Conservation (phyloP, 257 asterid species). For the Solanum ossicruentum region DNA sequence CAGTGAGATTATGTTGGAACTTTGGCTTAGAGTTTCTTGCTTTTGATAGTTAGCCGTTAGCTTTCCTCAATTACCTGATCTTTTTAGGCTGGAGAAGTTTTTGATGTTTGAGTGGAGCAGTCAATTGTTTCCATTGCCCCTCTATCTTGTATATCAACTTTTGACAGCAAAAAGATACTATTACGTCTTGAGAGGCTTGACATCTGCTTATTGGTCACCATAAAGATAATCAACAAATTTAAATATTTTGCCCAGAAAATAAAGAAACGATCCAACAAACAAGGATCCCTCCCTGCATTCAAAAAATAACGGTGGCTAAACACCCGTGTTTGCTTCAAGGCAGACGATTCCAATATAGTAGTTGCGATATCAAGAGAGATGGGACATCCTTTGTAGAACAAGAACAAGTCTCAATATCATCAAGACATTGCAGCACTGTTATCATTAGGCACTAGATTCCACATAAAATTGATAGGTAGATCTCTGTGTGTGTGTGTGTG, state of each 20-base stretch:
- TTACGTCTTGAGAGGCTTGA: background rate
- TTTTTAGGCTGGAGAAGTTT: background rate
- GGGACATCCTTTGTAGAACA: background rate
- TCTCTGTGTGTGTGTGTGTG: background rate
- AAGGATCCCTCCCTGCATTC: conserved; percentile 18
- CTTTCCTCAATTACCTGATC: background rate
- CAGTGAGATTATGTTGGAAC: background rate
- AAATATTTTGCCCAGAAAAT: no score
- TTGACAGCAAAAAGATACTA: background rate
- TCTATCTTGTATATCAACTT: conserved; percentile 3
- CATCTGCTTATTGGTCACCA: background rate
- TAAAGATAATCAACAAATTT: background rate
- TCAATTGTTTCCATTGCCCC: background rate
- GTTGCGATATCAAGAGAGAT: background rate
- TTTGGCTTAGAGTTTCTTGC: background rate
- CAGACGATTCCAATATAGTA: background rate
- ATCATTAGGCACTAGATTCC: background rate
- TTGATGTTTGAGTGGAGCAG: background rate
- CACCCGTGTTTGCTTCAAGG: conserved; percentile 27
- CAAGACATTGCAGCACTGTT: background rate
- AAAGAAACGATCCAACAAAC: no score
- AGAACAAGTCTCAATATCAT: background rate
- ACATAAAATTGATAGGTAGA: background rate
- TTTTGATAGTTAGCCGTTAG: background rate
- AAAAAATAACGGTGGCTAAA: conserved; percentile 59